Conservation (phyloP, 805 yeast species). For the Kluyveromyces aestuarii region DNA sequence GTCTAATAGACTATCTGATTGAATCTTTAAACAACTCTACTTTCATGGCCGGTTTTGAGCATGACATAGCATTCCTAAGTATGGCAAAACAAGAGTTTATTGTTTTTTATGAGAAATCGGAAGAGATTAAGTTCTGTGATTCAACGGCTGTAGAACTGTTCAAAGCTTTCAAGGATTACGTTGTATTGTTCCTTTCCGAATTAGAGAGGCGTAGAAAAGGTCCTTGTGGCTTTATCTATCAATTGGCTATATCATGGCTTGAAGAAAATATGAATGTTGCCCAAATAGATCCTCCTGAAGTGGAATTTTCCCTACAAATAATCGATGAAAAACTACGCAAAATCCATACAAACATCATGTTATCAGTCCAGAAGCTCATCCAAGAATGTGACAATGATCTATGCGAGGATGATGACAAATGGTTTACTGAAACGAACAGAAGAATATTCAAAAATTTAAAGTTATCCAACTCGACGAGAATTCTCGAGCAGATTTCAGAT, state of each 20-base stretch:
- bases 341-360: conserved; percentile 48
- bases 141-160: conserved; percentile 6
- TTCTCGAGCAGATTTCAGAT: conserved; percentile 29
- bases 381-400: conserved; percentile 30
- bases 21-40: conserved; percentile 12
- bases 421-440: conserved; percentile 50
- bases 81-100: conserved; percentile 9
- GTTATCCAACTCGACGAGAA: conserved; percentile 31
- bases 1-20: conserved; percentile 26
- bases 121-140: conserved; percentile 12
- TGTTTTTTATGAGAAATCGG: conserved; percentile 8
- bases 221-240: conserved; percentile 37
- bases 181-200: conserved; percentile 17
- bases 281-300: not conserved
- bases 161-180: conserved; percentile 19
- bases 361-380: conserved; percentile 55
- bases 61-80: conserved; percentile 14
- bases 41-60: not conserved
- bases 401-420: conserved; percentile 49
- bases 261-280: conserved; percentile 2
- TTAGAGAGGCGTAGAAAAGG: conserved; percentile 27
- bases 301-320: conserved; percentile 20
- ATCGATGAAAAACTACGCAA: conserved; percentile 42
- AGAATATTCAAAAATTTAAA: conserved; percentile 35
- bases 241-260: conserved; percentile 42